These are phyloP conservation scores for Colletotrichum salicis DNA, from an alignment of 2,329 filamentous ascomycete species.

Conservation along the genomic window DNA sequence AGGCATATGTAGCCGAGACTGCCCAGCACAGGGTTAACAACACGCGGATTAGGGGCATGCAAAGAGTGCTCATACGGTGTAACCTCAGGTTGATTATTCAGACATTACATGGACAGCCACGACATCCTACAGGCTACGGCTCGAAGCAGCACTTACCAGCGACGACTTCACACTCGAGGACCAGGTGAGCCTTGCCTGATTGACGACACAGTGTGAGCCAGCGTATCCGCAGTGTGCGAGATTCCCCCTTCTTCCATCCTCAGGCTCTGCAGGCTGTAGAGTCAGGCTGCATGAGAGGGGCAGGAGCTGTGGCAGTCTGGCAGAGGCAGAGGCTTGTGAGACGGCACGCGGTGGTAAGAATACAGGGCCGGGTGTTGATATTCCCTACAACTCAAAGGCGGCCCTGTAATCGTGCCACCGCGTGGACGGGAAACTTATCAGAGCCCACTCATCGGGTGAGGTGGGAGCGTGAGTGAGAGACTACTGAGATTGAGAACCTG, in stretches of 20 bases:
- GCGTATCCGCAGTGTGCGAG: background rate
- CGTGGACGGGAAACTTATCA: constrained; percentile 15
- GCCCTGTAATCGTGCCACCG: too few species aligned
- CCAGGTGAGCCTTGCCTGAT: background rate
- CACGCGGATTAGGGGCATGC: constrained; percentile 3
- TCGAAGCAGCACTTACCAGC: background rate
- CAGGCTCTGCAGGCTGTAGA: background rate
- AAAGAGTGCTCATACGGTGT: background rate
- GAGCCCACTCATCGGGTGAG: constrained; percentile 6
- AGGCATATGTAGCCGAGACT: constrained; percentile 13
- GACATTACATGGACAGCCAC: background rate
- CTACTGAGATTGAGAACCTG: background rate
- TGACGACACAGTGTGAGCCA: constrained; percentile 30
- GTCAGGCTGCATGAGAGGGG: constrained; percentile 4
- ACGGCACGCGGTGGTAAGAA: background rate
- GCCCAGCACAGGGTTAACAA: background rate
- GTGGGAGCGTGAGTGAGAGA: constrained; percentile 10
- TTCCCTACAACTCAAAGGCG: too few species aligned
- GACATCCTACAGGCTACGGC: too few species aligned
- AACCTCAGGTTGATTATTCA: background rate
- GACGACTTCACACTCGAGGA: background rate
- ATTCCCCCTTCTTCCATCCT: background rate
- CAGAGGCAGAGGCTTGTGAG: constrained; percentile 22
- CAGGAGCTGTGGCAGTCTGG: background rate
- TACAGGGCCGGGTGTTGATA: too few species aligned